Evolutionary conservation across 306 rosid species (phyloP).

Genomic region (Ceratonia siliqua): DNA sequence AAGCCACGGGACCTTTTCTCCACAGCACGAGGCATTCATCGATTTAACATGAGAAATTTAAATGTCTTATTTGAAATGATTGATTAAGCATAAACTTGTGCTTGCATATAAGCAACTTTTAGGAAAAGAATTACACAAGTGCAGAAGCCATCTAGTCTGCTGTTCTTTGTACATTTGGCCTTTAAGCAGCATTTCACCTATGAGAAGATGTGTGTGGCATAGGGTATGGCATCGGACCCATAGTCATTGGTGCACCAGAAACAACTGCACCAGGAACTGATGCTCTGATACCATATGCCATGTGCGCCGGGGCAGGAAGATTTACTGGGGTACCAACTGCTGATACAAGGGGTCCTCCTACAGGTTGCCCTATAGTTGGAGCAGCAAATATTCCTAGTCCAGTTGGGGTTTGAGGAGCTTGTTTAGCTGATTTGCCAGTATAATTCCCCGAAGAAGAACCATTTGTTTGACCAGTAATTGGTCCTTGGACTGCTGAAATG

Average conservation of each 20-base stretch:
- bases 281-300: conserved; percentile 65
- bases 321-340: conserved; percentile 80
- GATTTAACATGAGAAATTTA: no score
- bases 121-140: conserved; percentile 40
- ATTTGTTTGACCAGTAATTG: conserved; percentile 74
- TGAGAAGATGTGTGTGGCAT: conserved; percentile 67
- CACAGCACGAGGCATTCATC: no score
- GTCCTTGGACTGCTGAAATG: conserved; percentile 62
- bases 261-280: conserved; percentile 56
- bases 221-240: conserved; percentile 62
- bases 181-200: conserved; percentile 49
- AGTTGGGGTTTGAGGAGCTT: conserved; percentile 51
- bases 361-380: conserved; percentile 72
- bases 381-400: conserved; percentile 60
- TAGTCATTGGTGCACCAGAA: conserved; percentile 69
- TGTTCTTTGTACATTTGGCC: conserved; percentile 48
- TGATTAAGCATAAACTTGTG: conserved; percentile 21
- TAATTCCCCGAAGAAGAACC: conserved; percentile 49
- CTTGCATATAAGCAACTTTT: conserved; percentile 29
- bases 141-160: conserved; percentile 45
- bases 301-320: conserved; percentile 53
- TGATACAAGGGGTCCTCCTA: conserved; percentile 77
- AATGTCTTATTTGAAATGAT: conserved; percentile 36
- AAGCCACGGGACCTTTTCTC: no score
- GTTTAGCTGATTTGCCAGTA: conserved; percentile 52